Evolutionary conservation across 352 stramenopile genomes (phyloP).

Genomic region (Phytophthora megakarya): DNA sequence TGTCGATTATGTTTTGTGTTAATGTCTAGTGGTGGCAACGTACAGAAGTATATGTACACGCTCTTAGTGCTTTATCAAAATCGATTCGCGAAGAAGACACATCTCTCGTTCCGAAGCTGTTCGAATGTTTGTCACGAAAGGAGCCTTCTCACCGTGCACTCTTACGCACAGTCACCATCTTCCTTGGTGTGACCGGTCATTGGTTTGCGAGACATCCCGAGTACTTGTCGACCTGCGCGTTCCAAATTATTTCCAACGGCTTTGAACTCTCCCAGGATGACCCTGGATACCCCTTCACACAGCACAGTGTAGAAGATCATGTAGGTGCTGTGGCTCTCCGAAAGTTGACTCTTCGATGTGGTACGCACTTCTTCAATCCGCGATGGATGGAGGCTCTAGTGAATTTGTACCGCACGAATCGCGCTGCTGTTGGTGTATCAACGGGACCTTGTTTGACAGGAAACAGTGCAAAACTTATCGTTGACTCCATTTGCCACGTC

Average conservation of each 20-base stretch:
- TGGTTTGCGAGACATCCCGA: conserved; percentile 77
- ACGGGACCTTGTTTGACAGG: conserved; percentile 37
- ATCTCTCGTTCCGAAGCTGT: conserved; percentile 72
- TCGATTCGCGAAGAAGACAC: conserved; percentile 79
- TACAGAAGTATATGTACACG: conserved; percentile 85
- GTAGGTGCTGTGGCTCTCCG: conserved; percentile 69
- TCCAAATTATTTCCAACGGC: conserved; percentile 73
- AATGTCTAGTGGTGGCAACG: conserved; percentile 69
- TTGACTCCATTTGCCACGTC: conserved; percentile 74
- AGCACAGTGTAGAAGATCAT: conserved; percentile 62
- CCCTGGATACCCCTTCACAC: conserved; percentile 47
- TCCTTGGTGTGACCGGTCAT: conserved; percentile 69
- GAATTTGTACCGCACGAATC: conserved; percentile 58
- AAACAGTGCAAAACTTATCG: conserved; percentile 60
- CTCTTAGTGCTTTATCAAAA: conserved; percentile 81
- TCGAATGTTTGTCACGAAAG: conserved; percentile 73
- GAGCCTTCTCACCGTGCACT: conserved; percentile 66
- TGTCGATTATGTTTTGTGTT: not conserved
- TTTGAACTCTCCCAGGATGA: conserved; percentile 56
- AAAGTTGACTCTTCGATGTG: conserved; percentile 72
- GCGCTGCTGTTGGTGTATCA: conserved; percentile 24
- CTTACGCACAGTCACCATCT: conserved; percentile 65
- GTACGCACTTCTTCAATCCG: conserved; percentile 64
- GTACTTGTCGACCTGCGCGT: conserved; percentile 59
- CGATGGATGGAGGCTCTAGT: conserved; percentile 77